A percentile compares a stretch with the other conserved stretches of the same genome.
Conservation (phyloP, 257 asterid species). For the Solanum pinnatisectum region DNA sequence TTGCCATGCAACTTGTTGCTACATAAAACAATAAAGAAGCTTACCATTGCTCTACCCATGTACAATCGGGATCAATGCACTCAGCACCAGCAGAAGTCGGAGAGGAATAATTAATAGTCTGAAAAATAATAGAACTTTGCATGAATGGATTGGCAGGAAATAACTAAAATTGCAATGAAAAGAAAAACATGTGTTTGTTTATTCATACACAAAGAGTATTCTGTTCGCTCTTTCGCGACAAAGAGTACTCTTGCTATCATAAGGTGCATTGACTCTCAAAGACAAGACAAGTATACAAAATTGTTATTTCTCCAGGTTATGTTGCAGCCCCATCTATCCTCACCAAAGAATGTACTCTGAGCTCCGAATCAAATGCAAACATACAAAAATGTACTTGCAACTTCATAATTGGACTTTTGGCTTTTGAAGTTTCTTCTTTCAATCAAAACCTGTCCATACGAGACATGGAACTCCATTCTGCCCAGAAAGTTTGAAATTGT, state of each 20-base stretch:
- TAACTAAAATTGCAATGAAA: not conserved
- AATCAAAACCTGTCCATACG: not conserved
- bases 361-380: not conserved
- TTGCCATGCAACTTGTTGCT: not conserved
- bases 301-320: not conserved
- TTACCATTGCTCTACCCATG: conserved; percentile 98
- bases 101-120: conserved; percentile 78
- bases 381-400: not conserved
- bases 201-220: not conserved
- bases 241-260: not conserved
- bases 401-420: not conserved
- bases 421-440: not conserved
- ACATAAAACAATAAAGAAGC: not conserved
- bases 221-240: not conserved
- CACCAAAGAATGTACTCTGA: not conserved
- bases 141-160: not conserved
- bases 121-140: conserved; percentile 14
- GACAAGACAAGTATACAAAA: not conserved
- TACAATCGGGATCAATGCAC: conserved; percentile 80
- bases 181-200: not conserved
- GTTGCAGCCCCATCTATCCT: not conserved
- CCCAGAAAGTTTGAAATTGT: not conserved
- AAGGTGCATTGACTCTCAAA: not conserved
- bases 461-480: not conserved
- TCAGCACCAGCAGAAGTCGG: conserved; percentile 94